Evolutionary conservation across 164 flowering plant species (phyloP).

Genomic region (Annona cherimola): DNA sequence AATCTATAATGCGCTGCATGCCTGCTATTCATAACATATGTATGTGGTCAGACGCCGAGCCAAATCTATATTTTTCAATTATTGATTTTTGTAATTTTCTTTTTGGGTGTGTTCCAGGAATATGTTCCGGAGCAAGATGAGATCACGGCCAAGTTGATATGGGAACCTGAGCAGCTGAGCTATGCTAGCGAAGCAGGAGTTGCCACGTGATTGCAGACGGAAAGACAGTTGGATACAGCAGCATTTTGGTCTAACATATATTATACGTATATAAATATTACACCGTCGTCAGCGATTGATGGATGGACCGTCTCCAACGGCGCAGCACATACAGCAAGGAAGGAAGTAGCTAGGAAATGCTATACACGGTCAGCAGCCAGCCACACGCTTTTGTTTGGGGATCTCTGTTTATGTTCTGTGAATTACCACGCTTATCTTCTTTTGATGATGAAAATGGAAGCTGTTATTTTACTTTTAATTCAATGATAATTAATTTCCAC

Average conservation of each 20-base stretch:
- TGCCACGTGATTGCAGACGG: background rate
- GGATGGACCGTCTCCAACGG: background rate
- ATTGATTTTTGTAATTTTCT: background rate
- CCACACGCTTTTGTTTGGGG: too few relatives aligned
- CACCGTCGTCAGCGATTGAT: background rate
- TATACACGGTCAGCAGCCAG: background rate
- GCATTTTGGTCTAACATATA: background rate
- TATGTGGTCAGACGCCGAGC: background rate
- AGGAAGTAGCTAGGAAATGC: background rate
- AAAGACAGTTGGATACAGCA: background rate
- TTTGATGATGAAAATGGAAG: too few relatives aligned
- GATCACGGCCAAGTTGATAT: conserved; percentile 6
- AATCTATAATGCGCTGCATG: background rate
- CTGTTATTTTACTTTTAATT: too few relatives aligned
- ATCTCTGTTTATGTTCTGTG: too few relatives aligned
- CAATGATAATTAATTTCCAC: too few relatives aligned
- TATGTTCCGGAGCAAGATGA: conserved; percentile 10
- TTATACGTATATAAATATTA: background rate
- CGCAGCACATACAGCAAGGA: background rate
- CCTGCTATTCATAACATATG: background rate
- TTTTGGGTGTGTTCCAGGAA: background rate
- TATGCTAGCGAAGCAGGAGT: background rate
- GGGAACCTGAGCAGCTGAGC: conserved; percentile 10
- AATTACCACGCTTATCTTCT: too few relatives aligned
- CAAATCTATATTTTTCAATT: background rate